Evolutionary conservation across 108 stramenopile genomes (phyloP).

Genomic region (Nitzschia putrida): DNA sequence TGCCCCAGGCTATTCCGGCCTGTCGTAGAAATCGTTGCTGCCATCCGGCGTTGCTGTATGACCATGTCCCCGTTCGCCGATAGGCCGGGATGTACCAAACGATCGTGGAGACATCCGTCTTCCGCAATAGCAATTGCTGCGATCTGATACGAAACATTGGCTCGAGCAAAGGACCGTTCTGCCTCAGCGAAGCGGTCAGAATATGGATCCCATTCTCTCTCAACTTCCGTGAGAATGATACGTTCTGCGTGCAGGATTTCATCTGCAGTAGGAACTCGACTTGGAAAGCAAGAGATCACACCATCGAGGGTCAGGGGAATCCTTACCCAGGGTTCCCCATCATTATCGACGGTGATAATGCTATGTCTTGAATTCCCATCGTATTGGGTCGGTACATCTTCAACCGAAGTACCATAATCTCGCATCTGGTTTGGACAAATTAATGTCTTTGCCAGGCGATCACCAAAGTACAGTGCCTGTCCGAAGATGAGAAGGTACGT

Average conservation of each 20-base stretch:
- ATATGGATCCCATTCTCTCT: background rate
- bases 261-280: too few species aligned
- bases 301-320: background rate
- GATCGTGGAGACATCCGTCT: background rate
- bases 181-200: background rate
- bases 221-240: background rate
- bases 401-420: slow-evolving; percentile 23
- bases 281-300: background rate
- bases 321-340: background rate
- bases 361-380: background rate
- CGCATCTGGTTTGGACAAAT: slow-evolving; percentile 33
- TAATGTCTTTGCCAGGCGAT: slow-evolving; percentile 26
- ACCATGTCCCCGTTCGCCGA: background rate
- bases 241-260: background rate
- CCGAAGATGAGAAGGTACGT: slow-evolving; percentile 22
- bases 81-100: background rate
- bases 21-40: background rate
- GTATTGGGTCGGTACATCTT: slow-evolving; percentile 27
- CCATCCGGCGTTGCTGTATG: background rate
- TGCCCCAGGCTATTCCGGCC: background rate
- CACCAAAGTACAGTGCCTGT: slow-evolving; percentile 35
- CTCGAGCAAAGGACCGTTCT: too few species aligned
- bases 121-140: too few species aligned
- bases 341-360: background rate
- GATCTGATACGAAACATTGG: too few species aligned